Percentiles rank a stretch among this genome's conserved stretches.
Conservation (phyloP, 305 asterid genomes). For the Fraxinus xanthoxyloides region DNA sequence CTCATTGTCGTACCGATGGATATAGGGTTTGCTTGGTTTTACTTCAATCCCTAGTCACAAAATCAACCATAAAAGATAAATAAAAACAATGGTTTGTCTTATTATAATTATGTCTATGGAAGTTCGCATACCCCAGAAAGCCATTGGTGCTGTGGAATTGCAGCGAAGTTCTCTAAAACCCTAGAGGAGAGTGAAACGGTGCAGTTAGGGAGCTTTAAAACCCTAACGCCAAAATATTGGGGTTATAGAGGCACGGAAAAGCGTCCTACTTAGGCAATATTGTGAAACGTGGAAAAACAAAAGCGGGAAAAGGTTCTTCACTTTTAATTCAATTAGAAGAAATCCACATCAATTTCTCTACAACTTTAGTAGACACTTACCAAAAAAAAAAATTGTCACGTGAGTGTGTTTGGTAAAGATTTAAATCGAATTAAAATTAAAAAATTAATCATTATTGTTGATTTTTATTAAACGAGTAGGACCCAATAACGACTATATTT, state of each 20-base stretch:
- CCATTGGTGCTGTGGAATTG: constrained; percentile 50
- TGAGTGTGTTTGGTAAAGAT: no score
- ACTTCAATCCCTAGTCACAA: constrained; percentile 64
- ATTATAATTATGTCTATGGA: no score
- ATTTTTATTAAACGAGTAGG: no score
- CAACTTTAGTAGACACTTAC: no score
- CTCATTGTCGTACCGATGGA: constrained; percentile 39
- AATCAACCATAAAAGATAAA: neutral
- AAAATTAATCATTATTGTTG: no score
- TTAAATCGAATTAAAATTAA: no score
- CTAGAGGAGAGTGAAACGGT: constrained; percentile 26
- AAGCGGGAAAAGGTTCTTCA: neutral
- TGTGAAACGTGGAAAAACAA: neutral
- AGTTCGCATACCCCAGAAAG: constrained; percentile 99
- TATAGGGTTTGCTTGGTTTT: constrained; percentile 60
- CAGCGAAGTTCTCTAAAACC: constrained; percentile 41
- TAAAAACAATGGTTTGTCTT: no score
- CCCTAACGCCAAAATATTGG: constrained; percentile 25
- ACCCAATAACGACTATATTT: no score
- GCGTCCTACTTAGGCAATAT: neutral
- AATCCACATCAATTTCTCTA: no score
- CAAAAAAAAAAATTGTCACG: no score
- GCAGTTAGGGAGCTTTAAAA: constrained; percentile 23
- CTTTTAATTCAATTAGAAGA: no score
- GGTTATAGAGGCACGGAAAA: neutral